Evolutionary conservation across 1,139 yeast genomes (phyloP), one percentile per base, ranked within the genome.

Genomic region (Barnettozyma hawaiiensis): DNA sequence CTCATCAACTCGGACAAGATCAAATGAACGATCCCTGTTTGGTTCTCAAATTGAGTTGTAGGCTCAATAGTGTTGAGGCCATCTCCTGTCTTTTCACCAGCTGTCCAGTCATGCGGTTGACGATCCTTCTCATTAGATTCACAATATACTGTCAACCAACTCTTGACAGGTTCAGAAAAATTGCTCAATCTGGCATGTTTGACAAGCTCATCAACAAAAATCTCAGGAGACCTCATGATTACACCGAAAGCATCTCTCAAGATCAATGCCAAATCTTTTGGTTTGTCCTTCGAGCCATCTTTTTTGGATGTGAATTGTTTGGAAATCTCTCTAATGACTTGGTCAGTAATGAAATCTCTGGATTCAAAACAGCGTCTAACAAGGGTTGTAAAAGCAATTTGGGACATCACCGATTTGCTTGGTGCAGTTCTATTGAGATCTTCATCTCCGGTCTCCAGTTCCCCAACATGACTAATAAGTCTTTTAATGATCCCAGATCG

Each of bases 281-380:
- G 54, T 35, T 60, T 57, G 24, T 54, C 60, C 29, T 52, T 57
- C 7, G 52, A 48, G 9, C 53, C 57, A 4, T 63, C 64, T 36
- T 35, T 53, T 41, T 37, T 61, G 1, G 66, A 62, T 1, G 63
- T 60, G 37, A 71, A 70, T 23, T 64, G 58, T 26, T 65, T 65
- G 7, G 66, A 55, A 14, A 82, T 53, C 43, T 78, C 81, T 46
- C 73, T 60, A 18, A 63, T 58, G 59, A 86, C 75, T 35, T 75
- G 64, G 16, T 65, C 65, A 22, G 69, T 65, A 15, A 87, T 64
- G 14, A 76, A 64, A 0, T 70, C 71, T 0, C 65, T 62, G 1
- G 78, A 73, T 58, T 90, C 97, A 57, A 81, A 78, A 45, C 89
- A 78, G 42, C 85, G 71, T 55, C 96, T 73, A 5, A 82, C 62